These are phyloP conservation scores for Saccharomycopsis sp. DNA, from an alignment of 805 yeast genomes.

Conservation along the genomic window DNA sequence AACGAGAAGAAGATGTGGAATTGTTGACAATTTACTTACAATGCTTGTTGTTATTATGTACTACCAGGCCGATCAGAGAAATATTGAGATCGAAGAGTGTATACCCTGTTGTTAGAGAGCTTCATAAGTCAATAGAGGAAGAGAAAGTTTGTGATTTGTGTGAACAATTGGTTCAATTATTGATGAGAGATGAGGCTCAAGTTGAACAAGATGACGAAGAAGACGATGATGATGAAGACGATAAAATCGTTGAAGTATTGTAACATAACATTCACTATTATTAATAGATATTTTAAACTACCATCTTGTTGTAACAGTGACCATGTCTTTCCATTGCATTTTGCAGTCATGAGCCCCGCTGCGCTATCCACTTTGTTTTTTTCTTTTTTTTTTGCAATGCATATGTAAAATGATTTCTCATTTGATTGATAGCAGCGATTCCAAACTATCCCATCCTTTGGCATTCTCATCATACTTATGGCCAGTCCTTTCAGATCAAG, in stretches of 20 bases:
- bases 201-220: constrained; percentile 23
- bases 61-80: constrained; percentile 69
- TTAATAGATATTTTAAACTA: too few relatives aligned
- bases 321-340: too few relatives aligned
- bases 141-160: constrained; percentile 58
- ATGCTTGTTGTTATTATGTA: constrained; percentile 68
- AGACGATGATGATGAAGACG: constrained; percentile 13
- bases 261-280: too few relatives aligned
- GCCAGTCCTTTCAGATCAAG: too few relatives aligned
- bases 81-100: constrained; percentile 73
- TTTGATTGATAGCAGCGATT: too few relatives aligned
- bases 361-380: too few relatives aligned
- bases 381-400: too few relatives aligned
- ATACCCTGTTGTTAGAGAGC: constrained; percentile 79
- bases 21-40: constrained; percentile 72
- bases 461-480: too few relatives aligned
- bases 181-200: constrained; percentile 83
- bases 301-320: too few relatives aligned
- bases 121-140: constrained; percentile 53
- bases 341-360: too few relatives aligned
- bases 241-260: constrained; percentile 18
- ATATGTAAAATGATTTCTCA: too few relatives aligned
- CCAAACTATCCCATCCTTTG: too few relatives aligned
- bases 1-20: constrained; percentile 63
- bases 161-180: constrained; percentile 80